Conservation (phyloP, 805 yeast genomes). For the Wickerhamiella parazyma region DNA sequence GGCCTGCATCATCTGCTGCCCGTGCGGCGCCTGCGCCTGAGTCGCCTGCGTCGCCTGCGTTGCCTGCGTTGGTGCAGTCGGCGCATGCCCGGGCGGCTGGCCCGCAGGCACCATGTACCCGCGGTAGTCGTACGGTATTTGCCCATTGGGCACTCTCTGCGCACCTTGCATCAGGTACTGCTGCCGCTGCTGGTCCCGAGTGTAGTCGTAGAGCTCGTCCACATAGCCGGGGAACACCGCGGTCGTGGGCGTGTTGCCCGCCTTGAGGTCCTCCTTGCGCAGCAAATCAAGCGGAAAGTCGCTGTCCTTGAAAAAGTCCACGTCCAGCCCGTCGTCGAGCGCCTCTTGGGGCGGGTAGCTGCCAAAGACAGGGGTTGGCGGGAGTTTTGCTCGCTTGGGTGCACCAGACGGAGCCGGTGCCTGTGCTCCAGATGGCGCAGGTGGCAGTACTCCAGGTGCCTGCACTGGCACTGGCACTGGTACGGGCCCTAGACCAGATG, state of each 20-base stretch:
- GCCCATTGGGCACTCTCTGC: too few species aligned
- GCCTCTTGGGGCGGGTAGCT: not conserved
- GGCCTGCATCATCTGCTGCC: constrained; percentile 1
- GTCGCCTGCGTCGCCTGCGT: too few species aligned
- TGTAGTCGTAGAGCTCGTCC: constrained; percentile 8
- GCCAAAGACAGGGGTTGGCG: not conserved
- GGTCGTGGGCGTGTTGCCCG: constrained; percentile 10
- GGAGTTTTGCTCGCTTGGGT: not conserved
- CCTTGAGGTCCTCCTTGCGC: constrained; percentile 10
- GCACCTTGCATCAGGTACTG: constrained; percentile 8
- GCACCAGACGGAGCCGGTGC: too few species aligned
- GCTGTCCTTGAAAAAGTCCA: constrained; percentile 8
- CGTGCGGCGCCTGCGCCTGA: constrained; percentile 4
- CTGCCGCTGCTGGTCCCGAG: not conserved
- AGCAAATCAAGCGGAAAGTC: constrained; percentile 11
- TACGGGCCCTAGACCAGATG: too few species aligned
- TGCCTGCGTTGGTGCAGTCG: too few species aligned
- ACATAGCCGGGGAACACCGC: constrained; percentile 5
- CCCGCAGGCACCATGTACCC: constrained; percentile 9
- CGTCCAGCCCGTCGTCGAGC: constrained; percentile 6
- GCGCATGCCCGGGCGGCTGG: too few species aligned
- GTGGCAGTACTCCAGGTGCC: too few species aligned
- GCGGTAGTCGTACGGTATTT: constrained; percentile 13
- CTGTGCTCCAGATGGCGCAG: too few species aligned
- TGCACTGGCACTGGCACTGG: too few species aligned